A percentile compares a stretch with the other conserved stretches of the same genome.
Evolutionary conservation across 176 grass and related monocot genomes (phyloP).

Genomic region (Tuctoria greenei): DNA sequence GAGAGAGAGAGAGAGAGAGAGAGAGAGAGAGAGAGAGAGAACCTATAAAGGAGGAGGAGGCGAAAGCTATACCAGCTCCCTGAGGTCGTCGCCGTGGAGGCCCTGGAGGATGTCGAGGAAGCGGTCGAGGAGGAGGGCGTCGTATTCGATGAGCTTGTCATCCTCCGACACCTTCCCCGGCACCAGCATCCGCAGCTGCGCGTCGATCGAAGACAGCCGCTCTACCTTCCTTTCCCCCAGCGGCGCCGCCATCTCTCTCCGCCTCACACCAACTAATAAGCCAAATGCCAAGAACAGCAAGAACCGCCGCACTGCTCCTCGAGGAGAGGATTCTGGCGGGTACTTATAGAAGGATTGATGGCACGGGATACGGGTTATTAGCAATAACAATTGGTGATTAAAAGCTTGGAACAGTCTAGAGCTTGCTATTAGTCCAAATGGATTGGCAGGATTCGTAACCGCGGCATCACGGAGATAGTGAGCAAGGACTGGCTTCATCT

Average conservation of each 20-base stretch:
- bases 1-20: too few relatives aligned
- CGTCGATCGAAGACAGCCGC: slow-evolving; percentile 66
- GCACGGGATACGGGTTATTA: background rate
- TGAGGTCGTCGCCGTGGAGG: slow-evolving; percentile 62
- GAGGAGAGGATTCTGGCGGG: slow-evolving; percentile 14
- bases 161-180: slow-evolving; percentile 62
- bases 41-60: background rate
- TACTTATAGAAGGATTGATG: slow-evolving; percentile 13
- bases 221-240: slow-evolving; percentile 40
- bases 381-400: background rate
- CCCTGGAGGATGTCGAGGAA: slow-evolving; percentile 71
- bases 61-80: slow-evolving; percentile 42
- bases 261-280: background rate
- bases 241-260: slow-evolving; percentile 17
- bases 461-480: background rate
- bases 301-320: background rate
- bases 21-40: too few relatives aligned
- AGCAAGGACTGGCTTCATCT: background rate
- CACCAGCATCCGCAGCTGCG: slow-evolving; percentile 60
- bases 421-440: background rate
- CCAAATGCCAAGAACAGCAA: background rate
- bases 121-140: slow-evolving; percentile 69
- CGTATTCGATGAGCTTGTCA: slow-evolving; percentile 73
- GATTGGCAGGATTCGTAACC: background rate
- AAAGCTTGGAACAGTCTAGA: background rate